Conservation (phyloP, 257 asterid species). For the Forsythia suspensa region DNA sequence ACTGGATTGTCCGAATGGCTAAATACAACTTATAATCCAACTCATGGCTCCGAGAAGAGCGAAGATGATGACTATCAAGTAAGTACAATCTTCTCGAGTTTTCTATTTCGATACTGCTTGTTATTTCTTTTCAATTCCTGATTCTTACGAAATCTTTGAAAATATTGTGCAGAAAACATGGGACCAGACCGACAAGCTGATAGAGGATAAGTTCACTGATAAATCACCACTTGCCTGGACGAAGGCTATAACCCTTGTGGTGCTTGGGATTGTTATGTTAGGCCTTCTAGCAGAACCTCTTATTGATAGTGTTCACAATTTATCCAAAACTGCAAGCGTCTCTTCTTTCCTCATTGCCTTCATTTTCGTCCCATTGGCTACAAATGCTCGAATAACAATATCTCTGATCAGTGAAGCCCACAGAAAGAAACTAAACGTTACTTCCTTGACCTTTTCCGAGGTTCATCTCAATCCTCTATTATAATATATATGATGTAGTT, state of each 20-base stretch:
- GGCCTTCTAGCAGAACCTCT: constrained; percentile 68
- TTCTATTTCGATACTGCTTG: neutral
- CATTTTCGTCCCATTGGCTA: constrained; percentile 53
- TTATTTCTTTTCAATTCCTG: neutral
- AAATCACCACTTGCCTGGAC: constrained; percentile 49
- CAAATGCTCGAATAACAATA: constrained; percentile 61
- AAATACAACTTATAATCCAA: neutral
- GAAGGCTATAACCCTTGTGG: constrained; percentile 43
- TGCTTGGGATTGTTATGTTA: constrained; percentile 45
- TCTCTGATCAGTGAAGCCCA: constrained; percentile 50
- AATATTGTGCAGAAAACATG: constrained; percentile 49
- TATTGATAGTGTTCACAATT: constrained; percentile 47
- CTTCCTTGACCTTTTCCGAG: constrained; percentile 66
- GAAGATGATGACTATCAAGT: constrained; percentile 42
- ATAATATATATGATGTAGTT: neutral
- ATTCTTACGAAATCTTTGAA: neutral
- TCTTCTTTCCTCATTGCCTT: constrained; percentile 58
- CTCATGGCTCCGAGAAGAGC: constrained; percentile 12
- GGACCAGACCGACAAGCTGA: constrained; percentile 53
- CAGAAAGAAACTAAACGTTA: constrained; percentile 44
- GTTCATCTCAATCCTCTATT: constrained; percentile 14
- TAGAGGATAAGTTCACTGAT: constrained; percentile 42
- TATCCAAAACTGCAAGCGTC: constrained; percentile 42
- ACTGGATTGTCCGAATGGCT: constrained; percentile 29
- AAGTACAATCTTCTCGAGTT: neutral